phyloP scores from a whole-genome alignment of 1,284 basidiomycete genomes.

The Ustilago tritici region DNA sequence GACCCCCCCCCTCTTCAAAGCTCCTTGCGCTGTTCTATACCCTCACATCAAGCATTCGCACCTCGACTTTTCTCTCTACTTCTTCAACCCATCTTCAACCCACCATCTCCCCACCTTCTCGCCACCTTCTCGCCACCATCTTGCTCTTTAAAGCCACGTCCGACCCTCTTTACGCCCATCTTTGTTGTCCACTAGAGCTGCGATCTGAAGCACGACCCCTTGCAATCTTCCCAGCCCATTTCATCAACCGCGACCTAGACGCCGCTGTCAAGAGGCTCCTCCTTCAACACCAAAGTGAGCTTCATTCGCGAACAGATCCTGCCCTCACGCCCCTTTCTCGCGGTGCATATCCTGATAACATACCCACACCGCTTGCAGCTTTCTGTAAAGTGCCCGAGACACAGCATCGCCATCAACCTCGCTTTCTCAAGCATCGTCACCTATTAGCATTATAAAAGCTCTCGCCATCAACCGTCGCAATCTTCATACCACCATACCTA shows the following conservation, averaged over 20 bases:
- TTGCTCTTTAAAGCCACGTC: neutral
- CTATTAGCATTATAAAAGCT: neutral
- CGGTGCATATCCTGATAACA: neutral
- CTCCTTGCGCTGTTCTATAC: neutral
- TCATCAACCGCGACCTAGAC: neutral
- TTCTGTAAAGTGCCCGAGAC: neutral
- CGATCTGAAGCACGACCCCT: slow-evolving; percentile 1
- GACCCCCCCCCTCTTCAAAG: neutral
- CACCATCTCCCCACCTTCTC: neutral
- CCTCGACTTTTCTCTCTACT: neutral
- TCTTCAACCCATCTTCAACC: neutral
- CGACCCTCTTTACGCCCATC: neutral
- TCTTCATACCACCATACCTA: neutral
- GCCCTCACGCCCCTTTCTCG: neutral
- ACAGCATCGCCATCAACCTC: neutral
- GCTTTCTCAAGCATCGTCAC: neutral
- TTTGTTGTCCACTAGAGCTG: neutral
- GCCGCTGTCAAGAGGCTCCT: neutral
- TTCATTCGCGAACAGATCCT: slow-evolving; percentile 1
- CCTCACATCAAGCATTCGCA: neutral
- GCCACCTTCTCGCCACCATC: neutral
- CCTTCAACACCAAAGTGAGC: neutral
- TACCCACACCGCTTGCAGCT: neutral
- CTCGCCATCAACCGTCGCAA: neutral
- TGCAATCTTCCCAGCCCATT: neutral